A percentile compares a stretch with the other conserved stretches of the same genome.
Evolutionary conservation across 768 basidiomycete species (phyloP).

Genomic region (Tulasnella sp.): DNA sequence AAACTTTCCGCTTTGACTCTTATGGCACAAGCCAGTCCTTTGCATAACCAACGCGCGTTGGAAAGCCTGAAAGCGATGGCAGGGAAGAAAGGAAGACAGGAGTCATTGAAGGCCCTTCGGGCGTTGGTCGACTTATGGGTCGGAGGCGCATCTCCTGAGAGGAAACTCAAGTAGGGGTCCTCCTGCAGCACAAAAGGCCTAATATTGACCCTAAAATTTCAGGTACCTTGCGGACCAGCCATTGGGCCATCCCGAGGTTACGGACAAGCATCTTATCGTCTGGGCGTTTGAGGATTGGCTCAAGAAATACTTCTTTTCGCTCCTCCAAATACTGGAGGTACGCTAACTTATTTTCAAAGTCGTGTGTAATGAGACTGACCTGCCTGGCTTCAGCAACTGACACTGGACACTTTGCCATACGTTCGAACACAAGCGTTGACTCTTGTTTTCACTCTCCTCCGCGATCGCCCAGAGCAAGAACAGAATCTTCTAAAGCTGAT

Average conservation of each 20-base stretch:
- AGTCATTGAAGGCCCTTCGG: conserved; percentile 85
- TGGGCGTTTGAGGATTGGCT: conserved; percentile 98
- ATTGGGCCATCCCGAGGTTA: conserved; percentile 60
- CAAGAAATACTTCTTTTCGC: conserved; percentile 93
- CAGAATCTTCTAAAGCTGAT: conserved; percentile 91
- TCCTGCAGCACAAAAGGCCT: not conserved
- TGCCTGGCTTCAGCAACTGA: conserved; percentile 58
- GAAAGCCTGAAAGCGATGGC: conserved; percentile 76
- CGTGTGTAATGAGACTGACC: not conserved
- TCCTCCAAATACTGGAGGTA: conserved; percentile 90
- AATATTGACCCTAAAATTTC: not conserved
- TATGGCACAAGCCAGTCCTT: conserved; percentile 82
- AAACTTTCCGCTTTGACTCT: conserved; percentile 88
- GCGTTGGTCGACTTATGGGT: conserved; percentile 98
- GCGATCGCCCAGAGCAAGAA: conserved; percentile 94
- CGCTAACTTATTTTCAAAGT: conserved; percentile 33
- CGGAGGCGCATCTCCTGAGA: conserved; percentile 84
- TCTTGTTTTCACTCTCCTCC: conserved; percentile 77
- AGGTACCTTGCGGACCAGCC: conserved; percentile 94
- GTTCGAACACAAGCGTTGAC: conserved; percentile 83
- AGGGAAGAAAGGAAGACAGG: conserved; percentile 90
- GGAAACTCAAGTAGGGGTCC: conserved; percentile 77
- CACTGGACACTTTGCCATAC: conserved; percentile 83
- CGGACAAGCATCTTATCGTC: conserved; percentile 71
- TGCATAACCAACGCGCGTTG: conserved; percentile 82